Evolutionary conservation across 2,329 filamentous ascomycete species (phyloP), one percentile per base, ranked within the genome.

Genomic region (Hypocrella siamensis): DNA sequence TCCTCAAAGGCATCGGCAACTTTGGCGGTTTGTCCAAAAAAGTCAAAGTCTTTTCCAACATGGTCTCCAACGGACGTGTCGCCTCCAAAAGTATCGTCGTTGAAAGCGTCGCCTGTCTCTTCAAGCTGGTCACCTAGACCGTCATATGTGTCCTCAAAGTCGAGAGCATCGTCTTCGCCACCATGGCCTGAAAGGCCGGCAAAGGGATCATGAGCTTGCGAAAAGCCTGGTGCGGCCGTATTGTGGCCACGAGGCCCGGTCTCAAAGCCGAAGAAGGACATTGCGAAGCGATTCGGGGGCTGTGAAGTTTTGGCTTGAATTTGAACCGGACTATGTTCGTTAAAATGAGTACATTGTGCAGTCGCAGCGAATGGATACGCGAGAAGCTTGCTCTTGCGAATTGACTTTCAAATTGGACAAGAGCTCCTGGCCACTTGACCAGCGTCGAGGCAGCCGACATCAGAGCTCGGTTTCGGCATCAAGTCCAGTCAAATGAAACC

Each of bases 81-180:
- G 19, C 49, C 50, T 26, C 60, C 82, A 51, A 98, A 98, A 2
- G 90, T 98, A 51, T 96, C 90, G 46, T 96, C 84, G 55, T 98
- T 98, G 66, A 94, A 84, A 31, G 71, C 84, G 62, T 98, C 90
- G 47, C 88, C 82, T 15, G 81, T 78, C 52, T 98, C 88, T 46
- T 93, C 78, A 22, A 98, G 75, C 53, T 81, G 75, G 49, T 93
- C 81, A 35, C 85, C 90, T 26, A 98, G 65, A 14, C 88, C 88
- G 55, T 98, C 90, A 52, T 96, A 96, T 24, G 88, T 96, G 51
- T 98, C 85, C 46, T 98, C 90, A 45, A 96, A 98, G 46, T 96
- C 81, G 46, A 67, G 51, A 17, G 60, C 63, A 38, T 68, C 70
- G 42, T 65, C 63, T 31, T 57, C 56, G 43, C 77, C 72, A 36